phyloP scores from a whole-genome alignment of 352 stramenopile genomes.

The Phytophthora brassicae region DNA sequence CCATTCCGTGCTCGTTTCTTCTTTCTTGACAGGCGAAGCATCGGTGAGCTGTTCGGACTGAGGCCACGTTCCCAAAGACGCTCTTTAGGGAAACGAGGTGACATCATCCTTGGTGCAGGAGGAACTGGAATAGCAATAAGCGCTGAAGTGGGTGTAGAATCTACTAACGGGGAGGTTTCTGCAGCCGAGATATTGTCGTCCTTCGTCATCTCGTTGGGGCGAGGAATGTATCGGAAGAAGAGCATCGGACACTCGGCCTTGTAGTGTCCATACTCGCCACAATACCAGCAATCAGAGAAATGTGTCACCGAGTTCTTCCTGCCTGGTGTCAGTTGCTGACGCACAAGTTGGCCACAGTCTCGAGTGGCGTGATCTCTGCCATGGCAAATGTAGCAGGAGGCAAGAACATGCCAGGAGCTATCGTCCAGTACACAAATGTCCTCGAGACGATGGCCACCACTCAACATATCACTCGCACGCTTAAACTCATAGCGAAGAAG shows the following conservation, averaged over 20 bases:
- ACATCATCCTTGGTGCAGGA: constrained; percentile 14
- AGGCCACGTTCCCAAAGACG: constrained; percentile 40
- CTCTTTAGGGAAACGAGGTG: constrained; percentile 21
- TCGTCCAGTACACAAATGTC: constrained; percentile 55
- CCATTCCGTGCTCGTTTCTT: constrained; percentile 65
- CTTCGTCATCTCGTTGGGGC: constrained; percentile 20
- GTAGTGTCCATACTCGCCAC: constrained; percentile 67
- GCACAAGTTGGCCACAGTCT: constrained; percentile 48
- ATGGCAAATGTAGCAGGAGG: constrained; percentile 71
- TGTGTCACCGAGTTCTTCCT: constrained; percentile 23
- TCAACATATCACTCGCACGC: constrained; percentile 57
- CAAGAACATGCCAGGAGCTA: constrained; percentile 47
- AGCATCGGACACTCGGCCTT: constrained; percentile 77
- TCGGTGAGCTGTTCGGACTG: constrained; percentile 27
- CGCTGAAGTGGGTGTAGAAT: constrained; percentile 20
- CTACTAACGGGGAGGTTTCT: constrained; percentile 15
- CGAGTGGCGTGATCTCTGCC: constrained; percentile 52
- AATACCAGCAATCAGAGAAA: constrained; percentile 78
- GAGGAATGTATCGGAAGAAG: constrained; percentile 54
- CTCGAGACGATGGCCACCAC: constrained; percentile 44
- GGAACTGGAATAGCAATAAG: constrained; percentile 23
- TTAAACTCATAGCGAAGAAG: constrained; percentile 61
- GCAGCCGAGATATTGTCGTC: constrained; percentile 6
- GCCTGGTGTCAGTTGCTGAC: constrained; percentile 15
- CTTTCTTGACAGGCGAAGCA: constrained; percentile 48